Conservation (phyloP, 805 yeast genomes). For the Metschnikowia aberdeeniae region DNA sequence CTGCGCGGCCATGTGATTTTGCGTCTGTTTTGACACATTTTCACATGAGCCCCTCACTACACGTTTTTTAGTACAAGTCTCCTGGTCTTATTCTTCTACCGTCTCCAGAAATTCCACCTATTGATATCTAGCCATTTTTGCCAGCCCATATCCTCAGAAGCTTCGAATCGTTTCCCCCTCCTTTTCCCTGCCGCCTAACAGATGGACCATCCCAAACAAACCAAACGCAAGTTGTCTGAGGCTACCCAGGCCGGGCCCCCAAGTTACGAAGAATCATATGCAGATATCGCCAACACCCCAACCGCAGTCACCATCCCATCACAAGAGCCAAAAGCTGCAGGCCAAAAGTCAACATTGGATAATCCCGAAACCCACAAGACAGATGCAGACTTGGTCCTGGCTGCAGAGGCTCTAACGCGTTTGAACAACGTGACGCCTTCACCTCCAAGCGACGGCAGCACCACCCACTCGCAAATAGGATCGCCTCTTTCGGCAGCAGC, state of each 20-base stretch:
- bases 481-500: constrained; percentile 14
- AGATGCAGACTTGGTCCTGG: constrained; percentile 30
- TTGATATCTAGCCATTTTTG: no score
- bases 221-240: constrained; percentile 13
- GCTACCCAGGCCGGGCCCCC: constrained; percentile 5
- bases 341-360: background rate
- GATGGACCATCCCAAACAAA: constrained; percentile 11
- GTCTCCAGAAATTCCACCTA: no score
- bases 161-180: no score
- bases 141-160: no score
- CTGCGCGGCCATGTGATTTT: constrained; percentile 2
- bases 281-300: background rate
- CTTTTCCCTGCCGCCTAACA: no score
- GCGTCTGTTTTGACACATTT: constrained; percentile 3
- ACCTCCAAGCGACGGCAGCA: constrained; percentile 11
- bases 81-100: no score
- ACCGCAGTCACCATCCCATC: background rate
- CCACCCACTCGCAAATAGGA: constrained; percentile 8
- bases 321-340: background rate
- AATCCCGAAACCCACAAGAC: background rate
- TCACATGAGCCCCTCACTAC: background rate
- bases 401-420: constrained; percentile 41
- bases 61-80: no score
- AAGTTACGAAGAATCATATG: background rate
- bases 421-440: constrained; percentile 26